These are phyloP conservation scores for Lolium multiflorum DNA, from an alignment of 176 grass and related monocot genomes.

Conservation along the genomic window DNA sequence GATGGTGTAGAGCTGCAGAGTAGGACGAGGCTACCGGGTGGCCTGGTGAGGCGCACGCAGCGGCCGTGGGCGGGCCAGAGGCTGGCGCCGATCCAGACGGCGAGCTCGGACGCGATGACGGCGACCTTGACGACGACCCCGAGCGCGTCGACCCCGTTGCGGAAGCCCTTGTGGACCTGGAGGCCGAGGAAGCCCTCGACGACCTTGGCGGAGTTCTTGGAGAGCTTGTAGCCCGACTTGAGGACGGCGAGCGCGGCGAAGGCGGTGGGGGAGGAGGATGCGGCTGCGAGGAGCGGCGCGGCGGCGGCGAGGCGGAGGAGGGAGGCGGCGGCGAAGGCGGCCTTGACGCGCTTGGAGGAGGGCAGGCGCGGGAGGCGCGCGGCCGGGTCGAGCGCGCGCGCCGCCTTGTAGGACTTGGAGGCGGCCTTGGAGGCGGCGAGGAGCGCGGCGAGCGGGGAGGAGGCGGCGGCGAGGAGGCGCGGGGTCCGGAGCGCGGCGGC, in stretches of 20 bases:
- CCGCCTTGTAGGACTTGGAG: slow-evolving; percentile 81
- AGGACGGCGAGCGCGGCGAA: slow-evolving; percentile 59
- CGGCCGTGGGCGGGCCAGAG: slow-evolving; percentile 33
- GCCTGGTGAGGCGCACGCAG: slow-evolving; percentile 21
- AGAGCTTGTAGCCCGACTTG: slow-evolving; percentile 73
- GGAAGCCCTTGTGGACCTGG: slow-evolving; percentile 78
- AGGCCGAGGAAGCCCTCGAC: slow-evolving; percentile 83
- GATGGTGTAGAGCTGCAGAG: background rate
- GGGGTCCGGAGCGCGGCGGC: slow-evolving; percentile 65
- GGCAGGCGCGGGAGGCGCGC: slow-evolving; percentile 39
- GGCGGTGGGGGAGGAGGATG: slow-evolving; percentile 40
- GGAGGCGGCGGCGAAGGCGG: slow-evolving; percentile 61
- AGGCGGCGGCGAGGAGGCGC: slow-evolving; percentile 43
- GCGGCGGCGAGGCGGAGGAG: slow-evolving; percentile 64
- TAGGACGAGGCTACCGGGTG: slow-evolving; percentile 12
- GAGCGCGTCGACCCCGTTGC: slow-evolving; percentile 59
- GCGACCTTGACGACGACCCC: slow-evolving; percentile 78
- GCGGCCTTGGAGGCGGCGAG: slow-evolving; percentile 78
- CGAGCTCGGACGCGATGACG: slow-evolving; percentile 63
- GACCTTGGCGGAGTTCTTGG: slow-evolving; percentile 81
- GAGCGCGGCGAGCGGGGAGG: slow-evolving; percentile 62
- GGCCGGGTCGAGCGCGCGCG: slow-evolving; percentile 55
- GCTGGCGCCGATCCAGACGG: slow-evolving; percentile 46
- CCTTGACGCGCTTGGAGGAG: slow-evolving; percentile 58
- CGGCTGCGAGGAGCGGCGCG: slow-evolving; percentile 41